These are phyloP conservation scores for Handroanthus guayacan DNA, from an alignment of 257 asterid genomes.

Conservation along the genomic window DNA sequence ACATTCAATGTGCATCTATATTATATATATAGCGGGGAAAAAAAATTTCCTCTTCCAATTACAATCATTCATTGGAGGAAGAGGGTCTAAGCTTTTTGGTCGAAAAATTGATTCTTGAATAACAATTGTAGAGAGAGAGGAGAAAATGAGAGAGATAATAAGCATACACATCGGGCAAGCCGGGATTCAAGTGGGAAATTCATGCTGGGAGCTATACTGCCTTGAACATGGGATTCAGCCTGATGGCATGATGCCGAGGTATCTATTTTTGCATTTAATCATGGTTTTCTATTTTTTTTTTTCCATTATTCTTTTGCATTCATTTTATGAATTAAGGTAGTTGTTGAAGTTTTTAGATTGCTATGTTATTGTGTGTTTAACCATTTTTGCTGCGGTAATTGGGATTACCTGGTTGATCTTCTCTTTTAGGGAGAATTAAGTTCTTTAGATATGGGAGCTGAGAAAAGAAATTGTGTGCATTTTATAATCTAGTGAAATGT, in stretches of 20 bases:
- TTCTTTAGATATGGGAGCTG: neutral
- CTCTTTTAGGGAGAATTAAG: neutral
- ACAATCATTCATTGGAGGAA: no score
- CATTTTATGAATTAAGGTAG: neutral
- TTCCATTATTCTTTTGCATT: neutral
- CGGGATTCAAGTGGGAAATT: constrained; percentile 56
- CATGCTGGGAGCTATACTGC: constrained; percentile 46
- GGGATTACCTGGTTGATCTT: neutral
- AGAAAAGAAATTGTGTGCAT: neutral
- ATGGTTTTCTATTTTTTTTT: neutral
- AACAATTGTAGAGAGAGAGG: no score
- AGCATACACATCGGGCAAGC: constrained; percentile 32
- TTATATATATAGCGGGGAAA: no score
- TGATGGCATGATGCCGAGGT: no score
- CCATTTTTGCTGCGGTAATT: neutral
- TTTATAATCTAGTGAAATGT: constrained; percentile 24
- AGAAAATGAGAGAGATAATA: no score
- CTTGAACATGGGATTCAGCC: no score
- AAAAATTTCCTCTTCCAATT: no score
- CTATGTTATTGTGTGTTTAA: neutral
- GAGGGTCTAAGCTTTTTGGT: no score
- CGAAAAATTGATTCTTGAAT: no score
- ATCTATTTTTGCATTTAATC: no score
- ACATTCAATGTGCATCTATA: no score
- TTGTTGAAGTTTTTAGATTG: neutral